Evolutionary conservation across 345 rosid species (phyloP).

Genomic region (Mercurialis annua): DNA sequence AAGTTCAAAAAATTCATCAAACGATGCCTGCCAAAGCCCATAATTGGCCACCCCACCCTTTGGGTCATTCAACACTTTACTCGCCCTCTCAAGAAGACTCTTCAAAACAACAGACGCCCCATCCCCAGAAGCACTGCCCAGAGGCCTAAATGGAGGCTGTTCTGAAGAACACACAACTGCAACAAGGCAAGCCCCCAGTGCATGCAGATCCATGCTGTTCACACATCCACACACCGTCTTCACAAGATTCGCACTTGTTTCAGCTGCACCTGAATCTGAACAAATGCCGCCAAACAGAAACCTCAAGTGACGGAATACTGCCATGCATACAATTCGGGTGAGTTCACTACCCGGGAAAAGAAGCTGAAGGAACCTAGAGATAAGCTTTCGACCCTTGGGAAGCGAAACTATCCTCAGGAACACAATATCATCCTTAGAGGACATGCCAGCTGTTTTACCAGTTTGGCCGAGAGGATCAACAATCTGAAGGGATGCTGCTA

Average conservation of each 20-base stretch:
- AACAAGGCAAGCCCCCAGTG: constrained; percentile 89
- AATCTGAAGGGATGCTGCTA: constrained; percentile 86
- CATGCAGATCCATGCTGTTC: constrained; percentile 75
- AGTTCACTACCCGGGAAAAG: constrained; percentile 83
- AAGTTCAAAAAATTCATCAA: constrained; percentile 77
- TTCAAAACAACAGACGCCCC: constrained; percentile 76
- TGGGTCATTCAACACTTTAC: constrained; percentile 52
- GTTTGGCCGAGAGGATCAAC: constrained; percentile 83
- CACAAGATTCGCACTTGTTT: constrained; percentile 59
- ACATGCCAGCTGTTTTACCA: constrained; percentile 42
- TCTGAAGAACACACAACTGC: constrained; percentile 97
- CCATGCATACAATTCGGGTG: constrained; percentile 82
- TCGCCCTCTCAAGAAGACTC: constrained; percentile 85
- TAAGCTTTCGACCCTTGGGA: constrained; percentile 79
- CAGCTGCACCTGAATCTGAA: constrained; percentile 57
- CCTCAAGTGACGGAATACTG: constrained; percentile 88
- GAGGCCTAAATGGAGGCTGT: constrained; percentile 95
- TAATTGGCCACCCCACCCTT: constrained; percentile 46
- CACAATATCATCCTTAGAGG: constrained; percentile 73
- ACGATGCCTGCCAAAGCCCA: constrained; percentile 91
- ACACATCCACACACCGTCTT: constrained; percentile 63
- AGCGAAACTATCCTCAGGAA: constrained; percentile 70
- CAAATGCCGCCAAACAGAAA: constrained; percentile 77
- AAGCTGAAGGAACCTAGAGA: constrained; percentile 66
- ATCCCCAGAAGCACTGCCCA: constrained; percentile 85